These are phyloP conservation scores for Pseudovirgaria hyperparasitica DNA, from an alignment of 2,329 filamentous ascomycete species.

Conservation along the genomic window DNA sequence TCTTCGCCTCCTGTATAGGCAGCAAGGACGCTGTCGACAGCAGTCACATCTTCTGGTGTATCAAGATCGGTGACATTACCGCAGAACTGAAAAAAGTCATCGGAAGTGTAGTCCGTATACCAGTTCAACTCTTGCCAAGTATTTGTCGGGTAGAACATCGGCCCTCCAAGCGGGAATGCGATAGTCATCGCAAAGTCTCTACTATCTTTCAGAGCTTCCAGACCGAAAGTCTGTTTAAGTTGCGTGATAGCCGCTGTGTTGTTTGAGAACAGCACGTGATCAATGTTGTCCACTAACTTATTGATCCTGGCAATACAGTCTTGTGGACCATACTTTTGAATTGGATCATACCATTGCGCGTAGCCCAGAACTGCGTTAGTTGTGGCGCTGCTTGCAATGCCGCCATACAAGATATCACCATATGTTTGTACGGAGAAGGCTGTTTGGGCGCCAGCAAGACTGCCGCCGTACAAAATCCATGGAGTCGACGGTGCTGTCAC, in stretches of 20 bases:
- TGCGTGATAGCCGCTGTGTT: constrained; percentile 30
- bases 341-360: constrained; percentile 37
- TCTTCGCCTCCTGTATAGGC: constrained; percentile 37
- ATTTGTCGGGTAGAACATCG: constrained; percentile 36
- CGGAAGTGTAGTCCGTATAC: constrained; percentile 26
- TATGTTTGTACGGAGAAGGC: constrained; percentile 36
- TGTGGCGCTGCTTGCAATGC: constrained; percentile 36
- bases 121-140: constrained; percentile 45
- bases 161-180: constrained; percentile 33
- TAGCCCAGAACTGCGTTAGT: constrained; percentile 31
- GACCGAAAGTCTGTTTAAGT: constrained; percentile 36
- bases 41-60: constrained; percentile 29
- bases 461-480: constrained; percentile 34
- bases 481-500: constrained; percentile 33
- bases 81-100: constrained; percentile 42
- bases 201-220: constrained; percentile 31
- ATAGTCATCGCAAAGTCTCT: constrained; percentile 38
- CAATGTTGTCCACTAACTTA: constrained; percentile 37
- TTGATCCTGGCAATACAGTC: constrained; percentile 39
- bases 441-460: constrained; percentile 31
- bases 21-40: constrained; percentile 33
- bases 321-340: constrained; percentile 36
- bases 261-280: constrained; percentile 30
- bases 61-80: constrained; percentile 36
- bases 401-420: constrained; percentile 33